Evolutionary conservation across 2,329 filamentous ascomycete genomes (phyloP), one percentile per base, ranked within the genome.

Genomic region (Intubia oerlemansii): DNA sequence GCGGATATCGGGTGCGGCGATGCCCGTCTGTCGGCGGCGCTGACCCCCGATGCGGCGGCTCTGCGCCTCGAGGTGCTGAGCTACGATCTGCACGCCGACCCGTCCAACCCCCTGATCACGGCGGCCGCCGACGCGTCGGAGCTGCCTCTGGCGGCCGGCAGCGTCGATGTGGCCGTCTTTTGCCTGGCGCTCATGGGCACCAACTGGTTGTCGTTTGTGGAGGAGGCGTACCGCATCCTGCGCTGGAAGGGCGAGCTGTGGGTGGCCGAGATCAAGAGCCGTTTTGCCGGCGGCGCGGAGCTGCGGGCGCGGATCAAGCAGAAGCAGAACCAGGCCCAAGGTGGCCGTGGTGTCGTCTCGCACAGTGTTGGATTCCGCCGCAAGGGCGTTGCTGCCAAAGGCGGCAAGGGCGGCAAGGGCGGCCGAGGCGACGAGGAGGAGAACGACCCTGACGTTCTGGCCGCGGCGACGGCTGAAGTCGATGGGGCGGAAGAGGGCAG

Each of bases 111-210:
- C 32, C 59, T 68, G 12, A 64, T 82, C 13, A 77, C 98, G 36
- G 92, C 79, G 2, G 69, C 74, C 36, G 82, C 88, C 10, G 88
- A 98, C 51, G 88, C 95, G 29, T 75, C 82, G 17, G 65, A 75
- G 34, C 57, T 98, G 2, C 85, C 85, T 0, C 55, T 92, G 1
- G 56, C 57, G 5, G 71, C 84, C 39, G 73, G 69, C 25, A 70
- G 65, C 36, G 71, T 82, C 35, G 82, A 98, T 48, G 62, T 98
- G 5, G 79, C 79, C 27, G 73, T 98, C 40, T 95, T 95, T 58
- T 98, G 88, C 50, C 64, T 98, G 18, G 88, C 85, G 28, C 66
- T 98, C 34, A 98, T 98, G 88, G 88, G 88, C 44, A 98, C 88
- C 31, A 98, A 98, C 54, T 98, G 88, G 85, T 66, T 91, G 30